Percentiles rank a stretch among this genome's conserved stretches.
Evolutionary conservation across 2,329 filamentous ascomycete species (phyloP).

Genomic region (Alternaria brassicicola): DNA sequence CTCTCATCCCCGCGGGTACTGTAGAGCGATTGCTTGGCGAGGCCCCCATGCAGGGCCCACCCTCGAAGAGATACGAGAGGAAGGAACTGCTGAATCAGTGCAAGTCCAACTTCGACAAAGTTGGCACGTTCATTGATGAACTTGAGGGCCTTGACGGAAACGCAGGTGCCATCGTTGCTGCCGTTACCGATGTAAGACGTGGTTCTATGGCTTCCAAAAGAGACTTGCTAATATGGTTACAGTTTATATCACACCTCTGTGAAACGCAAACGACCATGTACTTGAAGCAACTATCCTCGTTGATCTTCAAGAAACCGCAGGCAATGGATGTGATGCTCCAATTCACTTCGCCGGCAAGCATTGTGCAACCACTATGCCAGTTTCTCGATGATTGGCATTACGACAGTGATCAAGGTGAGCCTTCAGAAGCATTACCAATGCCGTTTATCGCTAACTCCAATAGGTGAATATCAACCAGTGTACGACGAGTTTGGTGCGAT

Average conservation of each 20-base stretch:
- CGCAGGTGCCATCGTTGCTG: constrained; percentile 81
- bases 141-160: constrained; percentile 92
- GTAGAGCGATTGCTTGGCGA: constrained; percentile 84
- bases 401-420: constrained; percentile 73
- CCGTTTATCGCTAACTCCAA: constrained; percentile 17
- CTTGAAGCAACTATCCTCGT: constrained; percentile 74
- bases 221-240: constrained; percentile 7
- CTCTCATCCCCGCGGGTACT: constrained; percentile 77
- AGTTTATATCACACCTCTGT: constrained; percentile 73
- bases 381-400: constrained; percentile 80
- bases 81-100: constrained; percentile 81
- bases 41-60: constrained; percentile 79
- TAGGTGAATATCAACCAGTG: constrained; percentile 78
- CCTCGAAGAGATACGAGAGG: constrained; percentile 75
- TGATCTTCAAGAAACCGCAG: constrained; percentile 73
- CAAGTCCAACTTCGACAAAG: constrained; percentile 73
- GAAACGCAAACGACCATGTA: constrained; percentile 77
- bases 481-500: constrained; percentile 87
- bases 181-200: constrained; percentile 54
- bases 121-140: constrained; percentile 78
- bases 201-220: neutral
- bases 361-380: constrained; percentile 75
- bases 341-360: constrained; percentile 72
- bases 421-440: neutral
- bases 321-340: constrained; percentile 77